These are phyloP conservation scores for Paecilomyces dactylethromorphus DNA, from an alignment of 2,329 filamentous ascomycete species.

Conservation along the genomic window DNA sequence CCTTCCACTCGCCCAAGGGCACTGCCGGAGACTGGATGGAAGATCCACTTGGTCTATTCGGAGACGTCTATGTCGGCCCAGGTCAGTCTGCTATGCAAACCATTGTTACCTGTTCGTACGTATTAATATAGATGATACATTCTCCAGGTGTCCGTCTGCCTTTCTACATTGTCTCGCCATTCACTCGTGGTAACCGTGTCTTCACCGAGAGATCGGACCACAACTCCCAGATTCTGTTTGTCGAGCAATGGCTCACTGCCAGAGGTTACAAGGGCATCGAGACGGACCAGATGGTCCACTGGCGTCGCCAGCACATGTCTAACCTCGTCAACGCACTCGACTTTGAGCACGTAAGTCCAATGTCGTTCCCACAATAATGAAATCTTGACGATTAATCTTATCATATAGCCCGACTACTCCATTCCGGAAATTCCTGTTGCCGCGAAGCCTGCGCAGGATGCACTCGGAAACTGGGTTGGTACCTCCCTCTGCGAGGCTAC, in stretches of 20 bases:
- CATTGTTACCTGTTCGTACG: background rate
- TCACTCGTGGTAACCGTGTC: slow-evolving; percentile 48
- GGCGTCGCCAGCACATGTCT: slow-evolving; percentile 44
- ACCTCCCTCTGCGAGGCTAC: slow-evolving; percentile 38
- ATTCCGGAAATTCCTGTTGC: slow-evolving; percentile 43
- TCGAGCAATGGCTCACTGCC: slow-evolving; percentile 45
- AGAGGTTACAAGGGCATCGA: slow-evolving; percentile 35
- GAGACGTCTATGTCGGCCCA: slow-evolving; percentile 39
- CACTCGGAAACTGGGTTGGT: slow-evolving; percentile 40
- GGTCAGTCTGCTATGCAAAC: slow-evolving; percentile 12
- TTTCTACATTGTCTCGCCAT: slow-evolving; percentile 51
- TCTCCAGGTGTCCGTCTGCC: slow-evolving; percentile 44
- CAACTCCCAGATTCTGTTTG: slow-evolving; percentile 49
- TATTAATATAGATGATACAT: slow-evolving; percentile 1
- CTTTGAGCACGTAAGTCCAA: slow-evolving; percentile 27
- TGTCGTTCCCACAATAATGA: background rate
- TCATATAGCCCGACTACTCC: slow-evolving; percentile 40
- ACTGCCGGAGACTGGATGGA: slow-evolving; percentile 50
- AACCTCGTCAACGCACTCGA: slow-evolving; percentile 44
- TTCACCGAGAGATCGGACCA: slow-evolving; percentile 51
- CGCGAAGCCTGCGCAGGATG: slow-evolving; percentile 36
- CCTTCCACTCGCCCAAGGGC: slow-evolving; percentile 43
- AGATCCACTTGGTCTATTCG: slow-evolving; percentile 36
- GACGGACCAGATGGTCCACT: slow-evolving; percentile 39
- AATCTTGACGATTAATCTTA: background rate